Evolutionary conservation across 768 basidiomycete genomes (phyloP).

Genomic region (Termitomyces sp.): DNA sequence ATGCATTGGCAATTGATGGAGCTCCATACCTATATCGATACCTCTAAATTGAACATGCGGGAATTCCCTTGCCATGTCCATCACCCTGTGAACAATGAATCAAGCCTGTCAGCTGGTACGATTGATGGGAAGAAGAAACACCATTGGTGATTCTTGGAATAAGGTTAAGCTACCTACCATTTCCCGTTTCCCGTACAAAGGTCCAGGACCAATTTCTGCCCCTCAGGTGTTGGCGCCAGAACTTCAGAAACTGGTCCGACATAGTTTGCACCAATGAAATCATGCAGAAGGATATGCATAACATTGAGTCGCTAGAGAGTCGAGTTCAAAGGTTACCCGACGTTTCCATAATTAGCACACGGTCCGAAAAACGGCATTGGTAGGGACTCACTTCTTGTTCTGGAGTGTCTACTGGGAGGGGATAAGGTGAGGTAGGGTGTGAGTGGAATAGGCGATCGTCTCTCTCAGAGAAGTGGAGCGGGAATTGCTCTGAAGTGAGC

Average conservation of each 20-base stretch:
- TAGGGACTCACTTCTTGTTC: conserved; percentile 56
- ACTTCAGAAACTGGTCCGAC: conserved; percentile 54
- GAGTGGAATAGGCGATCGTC: conserved; percentile 66
- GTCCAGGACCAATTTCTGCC: conserved; percentile 56
- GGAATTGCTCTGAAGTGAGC: conserved; percentile 47
- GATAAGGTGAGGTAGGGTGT: conserved; percentile 57
- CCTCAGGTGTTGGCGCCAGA: conserved; percentile 33
- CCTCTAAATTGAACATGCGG: conserved; percentile 62
- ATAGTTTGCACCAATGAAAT: conserved; percentile 50
- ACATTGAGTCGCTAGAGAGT: conserved; percentile 44
- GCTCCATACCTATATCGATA: conserved; percentile 65
- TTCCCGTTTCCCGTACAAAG: conserved; percentile 70
- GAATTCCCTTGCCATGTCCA: conserved; percentile 68
- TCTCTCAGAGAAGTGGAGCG: conserved; percentile 51
- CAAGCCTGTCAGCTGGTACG: background rate
- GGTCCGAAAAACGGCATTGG: background rate
- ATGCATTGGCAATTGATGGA: conserved; percentile 2
- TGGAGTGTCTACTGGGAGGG: conserved; percentile 63
- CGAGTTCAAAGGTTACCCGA: background rate
- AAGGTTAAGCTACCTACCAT: conserved; percentile 45
- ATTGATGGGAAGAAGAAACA: conserved; percentile 2
- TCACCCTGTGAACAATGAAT: conserved; percentile 42
- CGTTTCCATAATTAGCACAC: background rate
- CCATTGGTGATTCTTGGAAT: conserved; percentile 11
- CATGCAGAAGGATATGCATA: conserved; percentile 42